Evolutionary conservation across 208 protist genomes (phyloP).

Genomic region (Leishmania arabica): DNA sequence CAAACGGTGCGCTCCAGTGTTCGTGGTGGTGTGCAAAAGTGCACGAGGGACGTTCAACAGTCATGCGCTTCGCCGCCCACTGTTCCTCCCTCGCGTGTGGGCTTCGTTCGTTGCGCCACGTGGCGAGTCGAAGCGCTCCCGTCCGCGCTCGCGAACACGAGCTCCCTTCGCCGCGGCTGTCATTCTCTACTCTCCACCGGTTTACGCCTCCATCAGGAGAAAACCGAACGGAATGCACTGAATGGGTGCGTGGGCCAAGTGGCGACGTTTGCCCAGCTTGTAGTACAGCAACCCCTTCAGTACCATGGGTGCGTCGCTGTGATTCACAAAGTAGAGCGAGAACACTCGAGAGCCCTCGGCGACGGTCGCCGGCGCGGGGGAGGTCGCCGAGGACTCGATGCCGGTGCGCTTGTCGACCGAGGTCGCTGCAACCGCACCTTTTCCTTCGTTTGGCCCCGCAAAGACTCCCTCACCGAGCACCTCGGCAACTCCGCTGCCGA

Average conservation of each 20-base stretch:
- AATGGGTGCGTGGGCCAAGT: conserved; percentile 39
- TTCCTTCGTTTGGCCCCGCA: neutral
- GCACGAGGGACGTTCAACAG: neutral
- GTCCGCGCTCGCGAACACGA: neutral
- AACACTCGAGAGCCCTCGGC: conserved; percentile 35
- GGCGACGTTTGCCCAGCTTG: conserved; percentile 39
- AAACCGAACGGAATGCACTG: conserved; percentile 68
- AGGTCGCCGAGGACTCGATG: neutral
- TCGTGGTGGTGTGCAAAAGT: neutral
- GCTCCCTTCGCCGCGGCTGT: neutral
- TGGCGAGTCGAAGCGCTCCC: neutral
- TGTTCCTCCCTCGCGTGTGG: neutral
- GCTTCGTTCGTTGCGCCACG: neutral
- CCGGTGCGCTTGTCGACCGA: neutral
- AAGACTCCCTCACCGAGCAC: conserved; percentile 7
- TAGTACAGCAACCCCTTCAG: conserved; percentile 88
- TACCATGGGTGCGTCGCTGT: conserved; percentile 49
- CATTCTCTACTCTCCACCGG: neutral
- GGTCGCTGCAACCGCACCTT: neutral
- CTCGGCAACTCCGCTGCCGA: conserved; percentile 17
- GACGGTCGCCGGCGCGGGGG: neutral
- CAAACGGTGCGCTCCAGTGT: neutral
- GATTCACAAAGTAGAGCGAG: conserved; percentile 64
- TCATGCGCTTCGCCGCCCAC: neutral
- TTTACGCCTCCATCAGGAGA: conserved; percentile 43